Evolutionary conservation across 176 grass and related monocot species (phyloP).

Genomic region (Panicum miliaceum): DNA sequence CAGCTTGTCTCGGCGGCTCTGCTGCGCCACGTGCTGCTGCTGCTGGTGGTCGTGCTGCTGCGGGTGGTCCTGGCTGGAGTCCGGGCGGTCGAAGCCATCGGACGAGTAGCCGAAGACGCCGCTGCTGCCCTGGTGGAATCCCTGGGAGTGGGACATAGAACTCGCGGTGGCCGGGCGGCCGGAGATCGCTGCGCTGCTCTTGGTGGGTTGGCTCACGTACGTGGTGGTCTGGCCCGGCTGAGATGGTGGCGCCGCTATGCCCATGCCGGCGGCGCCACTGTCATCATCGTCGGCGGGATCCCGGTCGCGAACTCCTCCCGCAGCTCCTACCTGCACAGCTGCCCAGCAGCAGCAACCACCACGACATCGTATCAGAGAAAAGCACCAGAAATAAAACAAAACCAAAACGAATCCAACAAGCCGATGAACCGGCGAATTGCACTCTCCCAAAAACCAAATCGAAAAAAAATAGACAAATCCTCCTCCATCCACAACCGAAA

Average conservation of each 20-base stretch:
- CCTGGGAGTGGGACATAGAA: constrained; percentile 98
- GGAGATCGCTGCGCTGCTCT: constrained; percentile 36
- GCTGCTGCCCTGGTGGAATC: constrained; percentile 82
- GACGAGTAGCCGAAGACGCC: constrained; percentile 76
- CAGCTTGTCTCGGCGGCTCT: constrained; percentile 94
- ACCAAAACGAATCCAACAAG: neutral
- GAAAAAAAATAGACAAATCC: neutral
- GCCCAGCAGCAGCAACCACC: neutral
- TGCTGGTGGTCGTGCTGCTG: constrained; percentile 44
- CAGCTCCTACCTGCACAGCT: constrained; percentile 20
- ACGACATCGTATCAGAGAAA: neutral
- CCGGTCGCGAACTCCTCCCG: constrained; percentile 22
- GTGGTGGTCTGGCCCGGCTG: constrained; percentile 46
- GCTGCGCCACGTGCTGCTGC: constrained; percentile 87
- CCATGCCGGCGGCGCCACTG: constrained; percentile 74
- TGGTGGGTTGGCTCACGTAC: constrained; percentile 38
- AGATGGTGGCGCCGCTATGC: constrained; percentile 75
- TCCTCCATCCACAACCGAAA: neutral
- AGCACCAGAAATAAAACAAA: neutral
- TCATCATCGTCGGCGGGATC: constrained; percentile 60
- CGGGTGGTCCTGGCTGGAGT: constrained; percentile 48
- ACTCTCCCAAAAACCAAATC: neutral
- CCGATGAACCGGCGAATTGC: neutral
- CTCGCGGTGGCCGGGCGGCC: constrained; percentile 37
- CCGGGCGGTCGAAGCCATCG: constrained; percentile 60